Evolutionary conservation across 495 filamentous ascomycete genomes (phyloP).

Genomic region (Viridothelium virens): DNA sequence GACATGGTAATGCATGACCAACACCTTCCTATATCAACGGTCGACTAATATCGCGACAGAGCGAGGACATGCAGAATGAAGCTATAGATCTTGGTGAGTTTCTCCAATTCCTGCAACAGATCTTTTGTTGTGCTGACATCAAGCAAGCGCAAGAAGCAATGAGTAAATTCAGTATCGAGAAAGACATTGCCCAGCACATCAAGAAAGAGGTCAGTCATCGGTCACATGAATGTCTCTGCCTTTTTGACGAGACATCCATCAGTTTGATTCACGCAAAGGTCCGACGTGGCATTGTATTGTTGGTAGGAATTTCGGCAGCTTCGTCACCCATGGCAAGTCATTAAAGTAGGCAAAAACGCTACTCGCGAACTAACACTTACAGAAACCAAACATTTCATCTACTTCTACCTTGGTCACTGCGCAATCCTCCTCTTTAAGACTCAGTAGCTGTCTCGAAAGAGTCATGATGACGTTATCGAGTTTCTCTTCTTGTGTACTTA

Average conservation of each 20-base stretch:
- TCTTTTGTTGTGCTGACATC: conserved; percentile 21
- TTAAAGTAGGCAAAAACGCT: background rate
- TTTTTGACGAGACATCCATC: conserved; percentile 7
- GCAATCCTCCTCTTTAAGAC: conserved; percentile 99
- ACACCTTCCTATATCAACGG: background rate
- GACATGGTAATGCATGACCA: conserved; percentile 69
- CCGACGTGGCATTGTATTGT: conserved; percentile 99
- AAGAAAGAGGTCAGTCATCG: conserved; percentile 71
- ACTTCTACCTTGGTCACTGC: conserved; percentile 98
- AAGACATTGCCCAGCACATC: conserved; percentile 97
- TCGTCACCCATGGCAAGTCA: conserved; percentile 88
- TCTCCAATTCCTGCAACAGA: conserved; percentile 10
- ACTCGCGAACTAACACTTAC: conserved; percentile 20
- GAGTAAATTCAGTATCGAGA: conserved; percentile 86
- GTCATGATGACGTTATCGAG: background rate
- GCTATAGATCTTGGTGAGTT: conserved; percentile 84
- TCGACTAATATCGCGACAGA: conserved; percentile 44
- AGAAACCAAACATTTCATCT: conserved; percentile 99
- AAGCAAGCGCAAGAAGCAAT: conserved; percentile 80
- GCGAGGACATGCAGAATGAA: conserved; percentile 93
- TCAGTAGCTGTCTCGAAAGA: conserved; percentile 49
- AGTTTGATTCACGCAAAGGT: conserved; percentile 88
- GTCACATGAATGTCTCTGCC: background rate
- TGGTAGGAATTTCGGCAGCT: conserved; percentile 96
- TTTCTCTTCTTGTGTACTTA: background rate